These are phyloP conservation scores for Epichloe sylvatica DNA, from an alignment of 2,329 filamentous ascomycete species.

Conservation along the genomic window DNA sequence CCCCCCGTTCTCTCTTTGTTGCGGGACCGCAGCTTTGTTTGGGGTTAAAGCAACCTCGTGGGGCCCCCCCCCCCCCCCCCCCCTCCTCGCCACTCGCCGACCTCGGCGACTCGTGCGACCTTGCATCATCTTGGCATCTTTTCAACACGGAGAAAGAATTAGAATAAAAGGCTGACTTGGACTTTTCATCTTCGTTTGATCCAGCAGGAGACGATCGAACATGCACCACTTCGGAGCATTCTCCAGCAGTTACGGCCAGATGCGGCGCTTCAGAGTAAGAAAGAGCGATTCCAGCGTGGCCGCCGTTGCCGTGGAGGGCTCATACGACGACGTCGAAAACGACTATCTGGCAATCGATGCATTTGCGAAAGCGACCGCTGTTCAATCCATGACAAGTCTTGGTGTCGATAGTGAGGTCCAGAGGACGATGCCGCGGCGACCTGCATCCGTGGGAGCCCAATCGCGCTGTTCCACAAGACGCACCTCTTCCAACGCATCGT, in stretches of 20 bases:
- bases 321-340: background rate
- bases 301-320: background rate
- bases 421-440: background rate
- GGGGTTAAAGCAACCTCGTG: too few relatives aligned
- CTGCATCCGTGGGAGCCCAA: background rate
- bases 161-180: background rate
- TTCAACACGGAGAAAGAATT: background rate
- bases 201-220: background rate
- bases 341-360: background rate
- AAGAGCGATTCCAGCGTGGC: background rate
- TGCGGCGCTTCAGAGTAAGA: background rate
- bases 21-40: too few relatives aligned
- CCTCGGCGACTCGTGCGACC: background rate
- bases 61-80: background rate
- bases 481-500: conserved; percentile 2
- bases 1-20: too few relatives aligned
- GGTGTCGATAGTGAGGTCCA: background rate
- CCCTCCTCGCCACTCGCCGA: background rate
- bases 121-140: background rate
- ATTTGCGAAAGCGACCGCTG: background rate
- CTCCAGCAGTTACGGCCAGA: background rate
- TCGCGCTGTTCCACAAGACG: conserved; percentile 1
- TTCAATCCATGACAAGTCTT: background rate
- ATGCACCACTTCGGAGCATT: background rate
- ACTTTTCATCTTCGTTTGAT: background rate